phyloP scores from a whole-genome alignment of 371 early-diverging fungal genomes.

The Vairimorpha apis region DNA sequence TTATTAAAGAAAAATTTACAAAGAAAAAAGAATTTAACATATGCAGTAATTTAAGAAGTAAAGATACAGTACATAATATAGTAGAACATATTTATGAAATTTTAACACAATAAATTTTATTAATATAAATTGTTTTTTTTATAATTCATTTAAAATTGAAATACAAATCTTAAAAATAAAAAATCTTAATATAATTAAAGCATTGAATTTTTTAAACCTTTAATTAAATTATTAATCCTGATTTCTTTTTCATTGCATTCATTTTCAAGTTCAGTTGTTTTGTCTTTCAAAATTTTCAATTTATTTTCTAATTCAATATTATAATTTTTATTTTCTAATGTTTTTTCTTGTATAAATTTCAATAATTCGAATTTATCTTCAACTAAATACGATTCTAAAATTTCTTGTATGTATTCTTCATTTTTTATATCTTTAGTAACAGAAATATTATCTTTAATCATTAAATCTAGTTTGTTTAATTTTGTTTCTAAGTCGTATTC shows the following conservation, averaged over 20 bases:
- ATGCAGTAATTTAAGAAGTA: constrained; percentile 38
- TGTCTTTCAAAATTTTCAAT: neutral
- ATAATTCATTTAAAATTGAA: neutral
- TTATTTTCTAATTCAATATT: constrained; percentile 8
- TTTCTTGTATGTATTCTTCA: constrained; percentile 44
- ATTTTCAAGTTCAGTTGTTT: constrained; percentile 10
- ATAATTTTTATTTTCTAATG: constrained; percentile 25
- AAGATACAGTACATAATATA: constrained; percentile 37
- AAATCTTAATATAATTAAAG: no score
- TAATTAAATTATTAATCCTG: neutral
- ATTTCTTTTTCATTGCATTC: constrained; percentile 2
- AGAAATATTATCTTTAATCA: constrained; percentile 24
- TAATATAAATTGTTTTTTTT: constrained; percentile 18
- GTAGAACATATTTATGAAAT: constrained; percentile 9
- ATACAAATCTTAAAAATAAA: neutral
- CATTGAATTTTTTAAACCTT: constrained; percentile 10
- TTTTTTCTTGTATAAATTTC: constrained; percentile 20
- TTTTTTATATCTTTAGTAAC: constrained; percentile 27
- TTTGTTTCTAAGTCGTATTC: constrained; percentile 18
- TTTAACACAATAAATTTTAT: constrained; percentile 23
- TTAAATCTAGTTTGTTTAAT: constrained; percentile 34
- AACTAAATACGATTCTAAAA: constrained; percentile 39
- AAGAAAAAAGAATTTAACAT: constrained; percentile 34
- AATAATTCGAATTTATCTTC: constrained; percentile 10
- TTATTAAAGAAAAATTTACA: constrained; percentile 9